Conservation (phyloP, 805 yeast genomes). For the Schwanniomyces occidentalis region DNA sequence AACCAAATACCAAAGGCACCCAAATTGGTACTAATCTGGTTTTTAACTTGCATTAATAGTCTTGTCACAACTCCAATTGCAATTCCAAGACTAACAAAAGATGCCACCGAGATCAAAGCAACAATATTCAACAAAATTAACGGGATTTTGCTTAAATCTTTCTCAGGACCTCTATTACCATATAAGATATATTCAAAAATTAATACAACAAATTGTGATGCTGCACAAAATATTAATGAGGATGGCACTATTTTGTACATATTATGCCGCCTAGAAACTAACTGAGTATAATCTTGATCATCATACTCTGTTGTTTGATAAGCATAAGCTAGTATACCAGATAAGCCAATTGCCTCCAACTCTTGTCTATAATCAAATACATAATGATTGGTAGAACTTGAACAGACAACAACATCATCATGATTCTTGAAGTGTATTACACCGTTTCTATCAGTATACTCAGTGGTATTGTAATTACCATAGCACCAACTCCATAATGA, state of each 20-base stretch:
- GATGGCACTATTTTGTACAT: slow-evolving; percentile 25
- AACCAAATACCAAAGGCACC: slow-evolving; percentile 49
- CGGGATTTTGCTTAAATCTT: slow-evolving; percentile 35
- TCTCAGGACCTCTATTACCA: slow-evolving; percentile 30
- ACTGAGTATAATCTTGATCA: slow-evolving; percentile 11
- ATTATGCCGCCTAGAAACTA: slow-evolving; percentile 12
- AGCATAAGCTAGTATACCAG: slow-evolving; percentile 50
- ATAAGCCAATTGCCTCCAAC: slow-evolving; percentile 40
- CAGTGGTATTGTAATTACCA: slow-evolving; percentile 35
- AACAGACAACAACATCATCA: slow-evolving; percentile 25
- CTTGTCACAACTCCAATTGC: slow-evolving; percentile 31
- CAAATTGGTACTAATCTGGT: slow-evolving; percentile 30
- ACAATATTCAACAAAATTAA: slow-evolving; percentile 32
- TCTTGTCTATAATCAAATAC: slow-evolving; percentile 48
- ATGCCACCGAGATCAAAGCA: slow-evolving; percentile 35
- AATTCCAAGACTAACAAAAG: slow-evolving; percentile 30
- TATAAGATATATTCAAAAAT: slow-evolving; percentile 35
- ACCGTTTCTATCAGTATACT: slow-evolving; percentile 12
- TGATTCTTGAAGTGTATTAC: slow-evolving; percentile 10
- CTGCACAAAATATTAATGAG: slow-evolving; percentile 26
- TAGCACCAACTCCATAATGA: slow-evolving; percentile 47
- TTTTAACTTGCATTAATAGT: slow-evolving; percentile 22
- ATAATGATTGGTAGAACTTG: slow-evolving; percentile 15
- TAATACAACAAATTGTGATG: slow-evolving; percentile 28
- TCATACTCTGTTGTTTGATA: slow-evolving; percentile 24